Evolutionary conservation across 2,329 filamentous ascomycete genomes (phyloP), one percentile per base, ranked within the genome.

Genomic region (Aaosphaeria arxii): DNA sequence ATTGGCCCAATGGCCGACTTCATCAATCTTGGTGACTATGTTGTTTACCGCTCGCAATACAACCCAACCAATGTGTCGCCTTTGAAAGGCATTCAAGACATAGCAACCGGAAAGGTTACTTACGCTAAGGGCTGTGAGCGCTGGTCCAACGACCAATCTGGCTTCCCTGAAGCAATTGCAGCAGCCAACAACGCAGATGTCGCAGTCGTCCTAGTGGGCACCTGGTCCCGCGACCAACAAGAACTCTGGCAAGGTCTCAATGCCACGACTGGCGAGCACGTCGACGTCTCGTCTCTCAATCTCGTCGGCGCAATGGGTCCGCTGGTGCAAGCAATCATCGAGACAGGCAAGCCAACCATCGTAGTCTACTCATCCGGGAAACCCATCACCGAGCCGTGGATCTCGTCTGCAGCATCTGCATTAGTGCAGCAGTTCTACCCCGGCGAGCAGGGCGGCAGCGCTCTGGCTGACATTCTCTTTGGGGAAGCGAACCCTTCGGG

Each of bases 341-440:
- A 81, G 48, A 87, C 85, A 0, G 83, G 81, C 38, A 84, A 81
- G 50, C 85, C 85, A 3, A 88, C 84, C 1, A 71, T 88, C 32
- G 83, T 88, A 4, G 82, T 88, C 9, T 85, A 82, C 69, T 82
- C 79, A 53, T 84, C 80, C 7, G 87, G 87, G 41, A 90, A 89
- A 62, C 87, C 87, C 3, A 72, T 90, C 49, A 87, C 85, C 0
- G 86, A 89, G 64, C 77, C 83, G 4, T 89, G 86, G 87, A 85
- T 89, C 62, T 83, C 83, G 0, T 74, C 80, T 31, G 76, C 77
- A 29, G 84, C 86, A 0, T 75, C 82, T 0, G 85, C 84, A 0
- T 76, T 90, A 0, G 72, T 89, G 0, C 86, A 89, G 62, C 86
- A 89, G 66, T 89, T 89, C 70, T 90, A 89, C 58, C 84, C 85